Evolutionary conservation across 768 basidiomycete genomes (phyloP), one percentile per base, ranked within the genome.

Genomic region (Boletellus ananiceps): DNA sequence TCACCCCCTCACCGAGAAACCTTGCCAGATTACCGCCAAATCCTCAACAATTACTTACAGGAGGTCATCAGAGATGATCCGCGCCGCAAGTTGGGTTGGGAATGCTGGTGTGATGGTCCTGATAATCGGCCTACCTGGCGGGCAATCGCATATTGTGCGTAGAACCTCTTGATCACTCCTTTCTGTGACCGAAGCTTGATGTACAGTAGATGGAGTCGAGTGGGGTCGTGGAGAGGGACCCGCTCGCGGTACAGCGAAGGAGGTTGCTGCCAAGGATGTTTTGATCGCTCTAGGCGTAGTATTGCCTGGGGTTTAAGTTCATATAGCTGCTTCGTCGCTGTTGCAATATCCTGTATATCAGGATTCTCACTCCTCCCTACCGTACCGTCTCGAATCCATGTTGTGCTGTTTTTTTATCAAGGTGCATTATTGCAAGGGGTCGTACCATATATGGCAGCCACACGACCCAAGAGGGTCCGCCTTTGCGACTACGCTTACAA

Each of bases 41-140:
- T 1, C 2, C 40, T 63, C 33, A 63, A 63, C 15, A 63, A 63
- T 36, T 44, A 63, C 42, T 27, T 63, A 12, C 62, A 63, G 38
- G 36, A 25, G 11, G 32, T 46, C 12, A 46, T 54, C 37, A 50
- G 60, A 49, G 49, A 48, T 16, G 48, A 57, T 12, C 51, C 58
- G 12, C 36, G 44, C 33, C 49, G 38, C 13, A 50, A 38, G 14
- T 39, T 63, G 39, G 50, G 40, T 18, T 63, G 63, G 63, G 54
- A 60, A 46, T 50, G 15, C 0, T 50, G 47, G 4, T 9, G 3
- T 0, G 47, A 51, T 2, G 63, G 62, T 7, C 54, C 62, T 32
- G 46, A 54, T 36, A 52, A 65, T 44, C 49, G 36, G 15, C 62
- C 63, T 8, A 63, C 40, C 9, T 65, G 62, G 62, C 35, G 47